A percentile compares a stretch with the other conserved stretches of the same genome.
These are phyloP conservation scores for Cornus kousa DNA, from an alignment of 148 eudicot genomes.

Conservation along the genomic window DNA sequence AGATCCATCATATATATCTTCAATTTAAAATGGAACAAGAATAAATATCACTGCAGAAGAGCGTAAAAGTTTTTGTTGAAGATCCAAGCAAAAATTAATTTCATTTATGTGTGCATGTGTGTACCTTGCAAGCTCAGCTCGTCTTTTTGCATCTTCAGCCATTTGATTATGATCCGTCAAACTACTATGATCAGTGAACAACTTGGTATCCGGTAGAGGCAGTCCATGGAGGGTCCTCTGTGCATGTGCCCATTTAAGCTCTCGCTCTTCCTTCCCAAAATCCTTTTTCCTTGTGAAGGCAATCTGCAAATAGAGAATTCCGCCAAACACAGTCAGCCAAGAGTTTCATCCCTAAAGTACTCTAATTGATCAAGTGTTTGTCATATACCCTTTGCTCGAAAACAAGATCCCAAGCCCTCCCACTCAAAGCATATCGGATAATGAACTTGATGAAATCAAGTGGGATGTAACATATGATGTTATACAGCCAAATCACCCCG, in stretches of 20 bases:
- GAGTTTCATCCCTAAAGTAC: neutral
- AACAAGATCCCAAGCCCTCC: constrained; percentile 48
- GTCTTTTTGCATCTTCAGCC: constrained; percentile 47
- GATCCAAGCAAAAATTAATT: neutral
- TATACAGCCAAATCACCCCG: constrained; percentile 45
- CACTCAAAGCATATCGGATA: constrained; percentile 42
- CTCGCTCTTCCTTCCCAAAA: constrained; percentile 42
- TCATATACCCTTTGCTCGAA: constrained; percentile 44
- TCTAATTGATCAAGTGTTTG: neutral
- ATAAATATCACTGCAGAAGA: neutral
- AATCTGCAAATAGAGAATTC: constrained; percentile 16
- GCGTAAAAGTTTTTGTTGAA: neutral
- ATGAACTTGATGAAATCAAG: constrained; percentile 38
- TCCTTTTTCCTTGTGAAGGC: constrained; percentile 42
- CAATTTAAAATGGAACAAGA: neutral
- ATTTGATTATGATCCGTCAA: constrained; percentile 33
- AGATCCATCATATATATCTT: neutral
- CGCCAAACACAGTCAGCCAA: neutral
- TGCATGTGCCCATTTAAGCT: constrained; percentile 41
- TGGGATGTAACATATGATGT: constrained; percentile 34
- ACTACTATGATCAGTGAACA: constrained; percentile 24
- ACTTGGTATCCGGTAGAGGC: constrained; percentile 35
- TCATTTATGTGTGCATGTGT: neutral
- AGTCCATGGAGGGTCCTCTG: constrained; percentile 43
- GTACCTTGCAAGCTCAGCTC: constrained; percentile 46